Base-by-base conservation (phyloP, 768 basidiomycete genomes). In the Rhodotorula paludigena region DNA sequence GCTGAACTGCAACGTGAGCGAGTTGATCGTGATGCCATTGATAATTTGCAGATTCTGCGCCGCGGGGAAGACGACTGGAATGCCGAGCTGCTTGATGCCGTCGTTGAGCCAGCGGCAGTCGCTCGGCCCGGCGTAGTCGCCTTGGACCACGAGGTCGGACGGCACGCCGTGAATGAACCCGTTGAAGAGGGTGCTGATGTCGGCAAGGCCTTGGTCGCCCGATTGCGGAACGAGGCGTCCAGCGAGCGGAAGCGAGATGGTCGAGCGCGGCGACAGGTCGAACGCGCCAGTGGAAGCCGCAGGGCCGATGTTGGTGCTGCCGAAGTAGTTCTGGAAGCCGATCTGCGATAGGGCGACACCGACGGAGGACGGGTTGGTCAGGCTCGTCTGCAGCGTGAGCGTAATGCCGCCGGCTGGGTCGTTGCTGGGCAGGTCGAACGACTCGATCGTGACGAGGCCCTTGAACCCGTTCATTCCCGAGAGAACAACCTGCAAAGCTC, bases 341-440 rank as follows among this genome's bases (percentile, higher is more conserved):
- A 89, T 82, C 6, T 82, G 82, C 67, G 81, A 82, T 14, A 89
- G 80, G 65, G 84, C 78, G 20, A 89, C 84, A 35, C 88, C 88
- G 45, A 89, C 86, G 81, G 88, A 87, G 2, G 87, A 86, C 38
- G 88, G 88, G 85, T 88, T 89, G 2, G 81, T 78, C 5, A 85
- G 79, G 16, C 81, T 82, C 0, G 87, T 83, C 60, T 86, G 79
- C 25, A 89, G 79, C 8, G 85, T 87, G 47, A 89, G 79, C 73
- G 84, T 83, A 60, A 89, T 85, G 20, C 88, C 87, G 28, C 87
- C 88, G 16, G 82, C 83, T 2, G 87, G 86, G 72, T 89, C 87
- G 73, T 89, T 82, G 18, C 81, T 80, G 0, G 88, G 87, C 33
- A 89, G 77, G 77, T 89, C 86, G 72, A 89, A 89, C 5, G 84